A percentile compares a stretch with the other conserved stretches of the same genome.
phyloP scores from a whole-genome alignment of 2,329 filamentous ascomycete genomes.

The Hypoxylon rubiginosum region DNA sequence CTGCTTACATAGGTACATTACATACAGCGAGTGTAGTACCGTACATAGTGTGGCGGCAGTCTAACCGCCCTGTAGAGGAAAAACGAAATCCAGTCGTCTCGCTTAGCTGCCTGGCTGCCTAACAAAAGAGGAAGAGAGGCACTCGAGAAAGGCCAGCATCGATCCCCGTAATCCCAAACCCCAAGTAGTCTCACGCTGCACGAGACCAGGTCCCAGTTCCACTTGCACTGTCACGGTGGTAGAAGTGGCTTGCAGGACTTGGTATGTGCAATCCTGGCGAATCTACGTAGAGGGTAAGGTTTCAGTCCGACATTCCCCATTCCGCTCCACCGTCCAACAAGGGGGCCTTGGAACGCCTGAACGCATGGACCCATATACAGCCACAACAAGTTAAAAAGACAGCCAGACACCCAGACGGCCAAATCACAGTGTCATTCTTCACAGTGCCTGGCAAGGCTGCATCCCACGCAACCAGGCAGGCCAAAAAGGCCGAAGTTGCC shows the following conservation, averaged over 20 bases:
- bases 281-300: constrained; percentile 34
- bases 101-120: constrained; percentile 37
- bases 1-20: constrained; percentile 17
- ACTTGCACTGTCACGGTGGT: constrained; percentile 42
- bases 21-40: constrained; percentile 3
- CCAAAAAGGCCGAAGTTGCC: constrained; percentile 37
- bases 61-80: constrained; percentile 28
- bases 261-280: constrained; percentile 41
- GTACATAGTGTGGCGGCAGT: constrained; percentile 25
- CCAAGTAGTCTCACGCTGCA: constrained; percentile 44
- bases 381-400: background rate
- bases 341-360: constrained; percentile 37
- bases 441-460: constrained; percentile 40
- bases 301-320: constrained; percentile 35
- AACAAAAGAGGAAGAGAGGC: constrained; percentile 29
- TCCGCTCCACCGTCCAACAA: constrained; percentile 34
- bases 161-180: constrained; percentile 39
- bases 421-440: constrained; percentile 41
- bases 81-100: constrained; percentile 21
- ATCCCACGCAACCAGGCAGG: constrained; percentile 28
- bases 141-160: constrained; percentile 26
- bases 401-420: no score
- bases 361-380: constrained; percentile 36
- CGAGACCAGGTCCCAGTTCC: constrained; percentile 39
- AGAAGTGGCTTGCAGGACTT: constrained; percentile 35